A percentile compares a stretch with the other conserved stretches of the same genome.
Evolutionary conservation across 192 early-diverging fungal genomes (phyloP).

Genomic region (Tieghemiomyces parasiticus): DNA sequence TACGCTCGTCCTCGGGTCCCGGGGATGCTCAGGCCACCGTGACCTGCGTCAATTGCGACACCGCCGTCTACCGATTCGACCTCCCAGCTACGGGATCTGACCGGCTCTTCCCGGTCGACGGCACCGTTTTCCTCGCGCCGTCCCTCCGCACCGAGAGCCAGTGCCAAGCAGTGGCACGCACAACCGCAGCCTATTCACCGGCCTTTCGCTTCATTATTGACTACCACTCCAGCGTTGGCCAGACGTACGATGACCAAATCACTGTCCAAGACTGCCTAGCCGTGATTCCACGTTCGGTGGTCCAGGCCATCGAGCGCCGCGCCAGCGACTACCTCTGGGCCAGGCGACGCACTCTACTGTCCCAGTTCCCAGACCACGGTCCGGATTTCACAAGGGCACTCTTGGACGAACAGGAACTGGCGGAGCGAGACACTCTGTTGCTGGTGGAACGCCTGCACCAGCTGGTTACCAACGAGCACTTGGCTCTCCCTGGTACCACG

Average conservation of each 20-base stretch:
- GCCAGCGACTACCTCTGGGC: not conserved
- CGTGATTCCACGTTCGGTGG: not conserved
- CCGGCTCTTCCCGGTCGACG: too few relatives aligned
- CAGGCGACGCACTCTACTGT: not conserved
- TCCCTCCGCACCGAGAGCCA: not conserved
- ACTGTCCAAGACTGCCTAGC: not conserved
- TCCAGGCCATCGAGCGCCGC: not conserved
- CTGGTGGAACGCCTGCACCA: not conserved
- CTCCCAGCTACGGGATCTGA: not conserved
- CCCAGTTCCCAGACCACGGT: not conserved
- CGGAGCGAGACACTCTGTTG: not conserved
- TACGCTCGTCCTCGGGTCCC: not conserved
- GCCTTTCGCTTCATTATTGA: slow-evolving; percentile 3
- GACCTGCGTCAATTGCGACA: not conserved
- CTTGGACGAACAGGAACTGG: not conserved
- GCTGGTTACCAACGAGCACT: not conserved
- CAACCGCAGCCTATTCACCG: not conserved
- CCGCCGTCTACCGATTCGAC: not conserved
- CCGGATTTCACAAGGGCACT: not conserved
- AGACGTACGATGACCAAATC: not conserved
- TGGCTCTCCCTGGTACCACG: not conserved
- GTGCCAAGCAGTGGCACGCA: not conserved
- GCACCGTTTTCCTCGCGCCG: too few relatives aligned
- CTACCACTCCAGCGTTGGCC: not conserved
- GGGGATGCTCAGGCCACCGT: not conserved